These are phyloP conservation scores for Termitomyces sp. DNA, from an alignment of 1,284 basidiomycete genomes.

Conservation along the genomic window DNA sequence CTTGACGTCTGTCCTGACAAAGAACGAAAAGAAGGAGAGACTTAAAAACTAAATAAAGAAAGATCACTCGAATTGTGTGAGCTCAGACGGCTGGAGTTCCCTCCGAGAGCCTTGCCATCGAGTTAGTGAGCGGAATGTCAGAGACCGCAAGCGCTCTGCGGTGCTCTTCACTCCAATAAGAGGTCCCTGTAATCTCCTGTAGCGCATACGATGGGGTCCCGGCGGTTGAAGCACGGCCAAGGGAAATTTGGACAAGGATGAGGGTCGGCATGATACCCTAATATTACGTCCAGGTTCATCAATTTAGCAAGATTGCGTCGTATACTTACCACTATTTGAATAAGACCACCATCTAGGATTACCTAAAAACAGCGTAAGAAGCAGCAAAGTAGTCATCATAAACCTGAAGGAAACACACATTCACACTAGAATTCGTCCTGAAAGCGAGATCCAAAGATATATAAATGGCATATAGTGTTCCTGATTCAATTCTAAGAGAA, in stretches of 20 bases:
- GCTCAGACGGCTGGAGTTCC: not conserved
- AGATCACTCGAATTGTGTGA: not conserved
- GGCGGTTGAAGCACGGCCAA: slow-evolving; percentile 8
- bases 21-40: not conserved
- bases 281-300: not conserved
- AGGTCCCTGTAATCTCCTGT: not conserved
- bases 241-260: slow-evolving; percentile 27
- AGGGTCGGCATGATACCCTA: slow-evolving; percentile 31
- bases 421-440: slow-evolving; percentile 14
- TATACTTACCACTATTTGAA: slow-evolving; percentile 23
- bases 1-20: not conserved
- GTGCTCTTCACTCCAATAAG: slow-evolving; percentile 6
- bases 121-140: not conserved
- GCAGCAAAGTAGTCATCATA: not conserved
- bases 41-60: too few species aligned
- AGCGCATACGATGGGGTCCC: slow-evolving; percentile 1
- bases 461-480: slow-evolving; percentile 27
- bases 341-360: slow-evolving; percentile 25
- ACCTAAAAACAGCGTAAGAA: slow-evolving; percentile 10
- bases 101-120: not conserved
- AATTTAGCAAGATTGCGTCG: not conserved
- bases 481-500: slow-evolving; percentile 23
- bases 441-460: slow-evolving; percentile 25
- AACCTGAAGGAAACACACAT: slow-evolving; percentile 8
- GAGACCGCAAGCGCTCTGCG: not conserved